Evolutionary conservation across 371 early-diverging fungal species (phyloP).

Genomic region (Gilbertella persicaria): DNA sequence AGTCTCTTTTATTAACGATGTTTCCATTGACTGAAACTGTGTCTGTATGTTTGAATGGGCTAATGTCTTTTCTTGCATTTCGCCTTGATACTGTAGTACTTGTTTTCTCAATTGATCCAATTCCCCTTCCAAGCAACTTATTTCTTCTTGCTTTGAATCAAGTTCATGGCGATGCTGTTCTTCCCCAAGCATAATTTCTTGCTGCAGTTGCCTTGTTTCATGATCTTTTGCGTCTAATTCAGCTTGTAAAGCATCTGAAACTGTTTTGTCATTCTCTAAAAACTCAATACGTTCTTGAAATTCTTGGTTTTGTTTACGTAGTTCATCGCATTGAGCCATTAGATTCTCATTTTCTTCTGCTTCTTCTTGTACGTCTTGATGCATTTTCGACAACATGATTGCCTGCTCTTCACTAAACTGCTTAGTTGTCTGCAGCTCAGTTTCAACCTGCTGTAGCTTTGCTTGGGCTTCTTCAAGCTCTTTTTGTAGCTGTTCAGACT

Average conservation of each 20-base stretch:
- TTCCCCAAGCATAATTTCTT: not conserved
- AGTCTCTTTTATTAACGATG: constrained; percentile 6
- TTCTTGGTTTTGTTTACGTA: constrained; percentile 24
- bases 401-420: constrained; percentile 65
- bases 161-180: not conserved
- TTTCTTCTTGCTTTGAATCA: not conserved
- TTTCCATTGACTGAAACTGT: constrained; percentile 1
- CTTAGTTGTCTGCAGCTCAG: constrained; percentile 62
- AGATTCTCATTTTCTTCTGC: constrained; percentile 45
- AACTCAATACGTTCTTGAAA: constrained; percentile 58
- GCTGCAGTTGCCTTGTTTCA: constrained; percentile 6
- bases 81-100: constrained; percentile 5
- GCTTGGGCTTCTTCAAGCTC: constrained; percentile 37
- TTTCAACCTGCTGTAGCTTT: constrained; percentile 10
- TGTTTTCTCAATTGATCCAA: constrained; percentile 7
- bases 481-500: constrained; percentile 39
- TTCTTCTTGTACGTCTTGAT: constrained; percentile 54
- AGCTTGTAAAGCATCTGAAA: constrained; percentile 16
- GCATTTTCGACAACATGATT: constrained; percentile 36
- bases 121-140: not conserved
- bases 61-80: constrained; percentile 13
- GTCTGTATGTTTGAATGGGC: constrained; percentile 5
- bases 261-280: constrained; percentile 20
- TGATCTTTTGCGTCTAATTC: constrained; percentile 12
- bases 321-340: constrained; percentile 54